Base-by-base conservation (phyloP, 768 basidiomycete species). In the Boletus pseudopeckii region DNA sequence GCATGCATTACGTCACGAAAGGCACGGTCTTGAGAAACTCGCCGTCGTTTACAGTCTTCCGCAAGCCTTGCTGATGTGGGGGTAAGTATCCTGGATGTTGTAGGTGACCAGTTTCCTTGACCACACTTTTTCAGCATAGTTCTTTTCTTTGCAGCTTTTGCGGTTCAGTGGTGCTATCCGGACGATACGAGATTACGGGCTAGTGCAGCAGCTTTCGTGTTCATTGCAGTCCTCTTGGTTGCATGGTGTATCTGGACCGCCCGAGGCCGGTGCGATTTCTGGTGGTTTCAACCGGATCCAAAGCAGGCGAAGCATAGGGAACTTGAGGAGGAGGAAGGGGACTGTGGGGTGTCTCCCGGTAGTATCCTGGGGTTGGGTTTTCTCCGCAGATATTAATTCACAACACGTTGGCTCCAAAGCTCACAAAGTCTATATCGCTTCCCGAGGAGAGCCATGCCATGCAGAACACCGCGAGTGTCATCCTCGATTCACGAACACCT, bases 11-110 rank as follows among this genome's bases (percentile, higher is more conserved):
- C 62, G 57, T 22, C 62, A 71, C 4, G 28, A 58, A 9, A 62
- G 47, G 1, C 67, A 74, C 32, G 79, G 82, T 1, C 65, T 81
- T 1, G 80, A 83, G 59, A 76, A 64, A 1, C 71, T 83, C 5
- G 79, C 80, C n/a, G 69, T 83, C 17, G 58, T 81, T 50, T 82
- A 81, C 53, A 78, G 79, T 53, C 58, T 84, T 8, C 83, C 83
- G 0, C 79, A 81, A 51, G 78, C 80, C 2, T 66, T 83, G 20
- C 69, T 84, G 40, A 76, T 84, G 72, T 84, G 82, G 82, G 77
- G 75, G 83, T 82, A 59, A 67, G 81, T 75, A 13, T 26, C 22
- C 26, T 32, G 28, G 11, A 17, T 38, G 1, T 37, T 15, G 9
- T 32, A 13, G 5, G 18, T 8, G n/a, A 44, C n/a, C 15, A 5